Evolutionary conservation across 2,329 filamentous ascomycete species (phyloP), one percentile per base, ranked within the genome.

Genomic region (Curvularia sp.): DNA sequence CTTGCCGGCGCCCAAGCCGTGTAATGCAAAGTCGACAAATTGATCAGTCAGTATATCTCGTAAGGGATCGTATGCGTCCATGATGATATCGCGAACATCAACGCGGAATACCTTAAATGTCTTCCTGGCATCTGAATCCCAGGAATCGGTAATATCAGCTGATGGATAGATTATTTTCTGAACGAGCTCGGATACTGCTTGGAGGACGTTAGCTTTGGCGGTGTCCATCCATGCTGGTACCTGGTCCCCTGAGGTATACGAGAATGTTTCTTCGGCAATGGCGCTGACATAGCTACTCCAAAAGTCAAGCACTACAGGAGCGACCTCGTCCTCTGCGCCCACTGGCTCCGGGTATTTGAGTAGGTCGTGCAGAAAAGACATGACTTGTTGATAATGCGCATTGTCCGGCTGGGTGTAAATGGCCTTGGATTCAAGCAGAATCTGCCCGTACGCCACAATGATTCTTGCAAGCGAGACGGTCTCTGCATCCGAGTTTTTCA

Each of bases 261-360:
- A 59, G 55, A 76, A 65, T 1, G 64, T 64, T 78, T 81, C 71
- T 87, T 89, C 59, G 82, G 85, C 80, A 88, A 80, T 82, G 12
- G 86, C 85, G 75, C 93, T 91, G 5, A 91, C 86, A 71, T 89
- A 92, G 0, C 86, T 88, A 18, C 86, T 89, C 91, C 92, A 95
- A 72, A 95, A 94, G 68, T 95, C 91, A 13, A 94, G 82, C 0
- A 88, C 86, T 1, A 87, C 85, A 0, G 90, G 85, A 55, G 92
- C 93, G 10, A 93, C 86, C 62, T 86, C 88, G 68, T 95, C 90
- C 55, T 94, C 90, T 4, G 85, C 85, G 1, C 88, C 87, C 1
- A 89, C 86, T 66, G 86, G 84, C 1, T 91, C 90, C 12, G 86
- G 81, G 12, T 87, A 85, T 20, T 83, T 83, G 24, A 93, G 80